Percentiles rank a stretch among this genome's conserved stretches.
These are phyloP conservation scores for Neoascochyta sp. DNA, from an alignment of 2,329 filamentous ascomycete genomes.

Conservation along the genomic window DNA sequence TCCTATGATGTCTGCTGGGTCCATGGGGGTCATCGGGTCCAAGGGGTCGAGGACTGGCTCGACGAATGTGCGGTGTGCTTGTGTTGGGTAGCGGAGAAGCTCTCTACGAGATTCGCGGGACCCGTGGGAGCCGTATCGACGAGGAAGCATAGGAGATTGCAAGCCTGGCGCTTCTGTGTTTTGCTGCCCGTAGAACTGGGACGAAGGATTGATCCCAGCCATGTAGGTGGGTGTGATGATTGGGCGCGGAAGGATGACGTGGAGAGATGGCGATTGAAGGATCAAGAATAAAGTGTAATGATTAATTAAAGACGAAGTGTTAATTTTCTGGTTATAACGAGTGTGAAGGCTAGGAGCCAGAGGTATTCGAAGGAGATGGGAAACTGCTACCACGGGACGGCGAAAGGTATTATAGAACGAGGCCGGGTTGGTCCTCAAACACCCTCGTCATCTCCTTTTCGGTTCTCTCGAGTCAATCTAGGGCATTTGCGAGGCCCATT, in stretches of 20 bases:
- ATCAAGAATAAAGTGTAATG: too few relatives aligned
- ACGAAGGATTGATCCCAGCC: constrained; percentile 19
- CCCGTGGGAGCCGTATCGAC: constrained; percentile 13
- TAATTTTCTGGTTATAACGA: constrained; percentile 6
- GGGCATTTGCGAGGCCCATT: constrained; percentile 2
- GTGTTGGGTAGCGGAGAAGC: constrained; percentile 28
- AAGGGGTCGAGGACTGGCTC: constrained; percentile 10
- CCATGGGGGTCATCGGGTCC: constrained; percentile 11
- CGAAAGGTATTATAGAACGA: too few relatives aligned
- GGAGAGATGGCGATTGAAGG: too few relatives aligned
- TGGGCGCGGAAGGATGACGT: too few relatives aligned
- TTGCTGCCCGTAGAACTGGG: constrained; percentile 28
- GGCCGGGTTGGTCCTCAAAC: too few relatives aligned
- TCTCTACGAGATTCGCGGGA: constrained; percentile 25
- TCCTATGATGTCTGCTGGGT: constrained; percentile 8
- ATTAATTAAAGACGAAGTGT: constrained; percentile 6
- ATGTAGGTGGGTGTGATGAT: constrained; percentile 19
- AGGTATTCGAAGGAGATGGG: too few relatives aligned
- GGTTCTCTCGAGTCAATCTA: constrained; percentile 9
- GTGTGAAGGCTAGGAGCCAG: constrained; percentile 2
- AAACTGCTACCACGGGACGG: too few relatives aligned
- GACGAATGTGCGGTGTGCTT: constrained; percentile 25
- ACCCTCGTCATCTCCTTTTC: constrained; percentile 13
- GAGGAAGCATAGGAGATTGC: constrained; percentile 19
- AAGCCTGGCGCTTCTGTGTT: constrained; percentile 28